Evolutionary conservation across 805 yeast species (phyloP).

Genomic region (Maudiozyma bulderi): DNA sequence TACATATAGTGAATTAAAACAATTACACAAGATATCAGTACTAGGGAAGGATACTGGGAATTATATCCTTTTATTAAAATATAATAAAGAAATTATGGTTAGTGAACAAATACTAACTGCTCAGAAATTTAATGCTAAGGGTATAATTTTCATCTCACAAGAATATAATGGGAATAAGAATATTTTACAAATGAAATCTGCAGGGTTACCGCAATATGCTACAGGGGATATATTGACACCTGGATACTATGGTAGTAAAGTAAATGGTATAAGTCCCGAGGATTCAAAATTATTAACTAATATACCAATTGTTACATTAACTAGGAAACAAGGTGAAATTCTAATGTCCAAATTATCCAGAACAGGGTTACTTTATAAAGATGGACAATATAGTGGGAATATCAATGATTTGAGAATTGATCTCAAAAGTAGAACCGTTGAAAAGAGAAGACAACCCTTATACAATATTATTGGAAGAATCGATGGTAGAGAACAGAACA

Average conservation of each 20-base stretch:
- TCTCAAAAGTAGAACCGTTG: constrained; percentile 33
- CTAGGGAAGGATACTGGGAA: constrained; percentile 23
- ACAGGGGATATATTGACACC: constrained; percentile 77
- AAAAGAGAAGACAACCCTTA: constrained; percentile 47
- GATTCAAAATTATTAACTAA: constrained; percentile 47
- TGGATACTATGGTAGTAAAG: constrained; percentile 43
- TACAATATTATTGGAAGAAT: constrained; percentile 75
- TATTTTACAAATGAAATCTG: constrained; percentile 32
- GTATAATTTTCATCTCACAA: constrained; percentile 56
- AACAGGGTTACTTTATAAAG: constrained; percentile 15
- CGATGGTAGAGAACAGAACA: constrained; percentile 70
- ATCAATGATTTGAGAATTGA: constrained; percentile 11
- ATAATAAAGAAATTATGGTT: constrained; percentile 41
- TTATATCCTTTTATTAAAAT: constrained; percentile 48
- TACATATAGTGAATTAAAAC: constrained; percentile 40
- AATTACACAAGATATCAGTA: constrained; percentile 18
- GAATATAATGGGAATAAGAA: constrained; percentile 24
- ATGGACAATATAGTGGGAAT: constrained; percentile 13
- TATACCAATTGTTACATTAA: constrained; percentile 67
- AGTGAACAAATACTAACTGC: constrained; percentile 48
- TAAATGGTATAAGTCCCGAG: constrained; percentile 37
- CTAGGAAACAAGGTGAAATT: constrained; percentile 54
- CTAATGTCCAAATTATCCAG: constrained; percentile 25
- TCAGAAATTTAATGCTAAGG: constrained; percentile 44
- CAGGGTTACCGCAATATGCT: constrained; percentile 44